Conservation (phyloP, 139 green algal species). For the Ettlia oleoabundans region DNA sequence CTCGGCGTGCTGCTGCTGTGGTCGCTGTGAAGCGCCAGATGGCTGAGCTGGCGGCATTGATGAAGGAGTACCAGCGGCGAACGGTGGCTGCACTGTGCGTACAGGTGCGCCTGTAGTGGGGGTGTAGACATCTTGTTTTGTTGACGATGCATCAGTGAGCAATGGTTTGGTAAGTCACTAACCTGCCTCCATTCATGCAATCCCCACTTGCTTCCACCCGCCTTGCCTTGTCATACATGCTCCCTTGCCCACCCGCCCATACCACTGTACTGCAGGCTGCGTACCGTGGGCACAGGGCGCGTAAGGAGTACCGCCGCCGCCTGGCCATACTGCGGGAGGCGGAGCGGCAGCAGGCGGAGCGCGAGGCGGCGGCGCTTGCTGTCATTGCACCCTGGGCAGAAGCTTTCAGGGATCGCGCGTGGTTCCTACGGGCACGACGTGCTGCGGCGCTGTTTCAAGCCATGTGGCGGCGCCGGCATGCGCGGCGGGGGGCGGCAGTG, state of each 20-base stretch:
- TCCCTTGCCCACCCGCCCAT: no score
- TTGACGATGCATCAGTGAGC: no score
- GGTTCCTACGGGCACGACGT: constrained; percentile 43
- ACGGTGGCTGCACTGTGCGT: constrained; percentile 45
- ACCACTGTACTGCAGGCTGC: constrained; percentile 38
- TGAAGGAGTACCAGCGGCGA: constrained; percentile 42
- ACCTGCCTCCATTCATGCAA: no score
- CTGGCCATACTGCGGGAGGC: constrained; percentile 2
- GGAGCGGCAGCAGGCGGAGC: constrained; percentile 25
- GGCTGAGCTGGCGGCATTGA: constrained; percentile 39
- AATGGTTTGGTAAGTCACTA: no score
- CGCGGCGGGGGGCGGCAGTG: constrained; percentile 1
- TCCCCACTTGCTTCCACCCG: neutral
- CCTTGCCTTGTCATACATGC: neutral
- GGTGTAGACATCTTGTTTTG: neutral
- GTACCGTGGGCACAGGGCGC: constrained; percentile 16
- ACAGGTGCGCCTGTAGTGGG: constrained; percentile 26
- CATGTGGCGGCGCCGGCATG: constrained; percentile 19
- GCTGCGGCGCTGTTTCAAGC: constrained; percentile 39
- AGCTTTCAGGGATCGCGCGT: constrained; percentile 29
- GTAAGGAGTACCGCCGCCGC: neutral
- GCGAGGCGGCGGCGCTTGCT: constrained; percentile 31
- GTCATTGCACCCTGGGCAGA: constrained; percentile 50
- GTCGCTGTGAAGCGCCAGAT: constrained; percentile 29
- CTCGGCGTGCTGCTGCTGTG: constrained; percentile 17